phyloP scores from a whole-genome alignment of 257 asterid species.

The Nyctanthes arbortristis region DNA sequence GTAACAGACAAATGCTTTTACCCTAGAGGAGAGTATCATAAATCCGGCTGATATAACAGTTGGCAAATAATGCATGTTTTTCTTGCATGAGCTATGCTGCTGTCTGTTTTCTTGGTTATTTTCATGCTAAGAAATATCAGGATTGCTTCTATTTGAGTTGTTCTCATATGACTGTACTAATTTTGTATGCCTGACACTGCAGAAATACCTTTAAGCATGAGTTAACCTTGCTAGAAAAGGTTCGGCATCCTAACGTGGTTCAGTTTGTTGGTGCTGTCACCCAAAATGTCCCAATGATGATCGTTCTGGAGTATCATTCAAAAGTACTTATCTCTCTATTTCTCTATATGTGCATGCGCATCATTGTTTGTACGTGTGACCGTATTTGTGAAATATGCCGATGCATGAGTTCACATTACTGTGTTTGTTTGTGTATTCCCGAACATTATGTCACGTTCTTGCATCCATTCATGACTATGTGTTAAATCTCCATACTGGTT shows the following conservation, averaged over 20 bases:
- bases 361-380: not conserved
- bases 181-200: constrained; percentile 31
- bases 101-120: not conserved
- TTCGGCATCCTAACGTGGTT: constrained; percentile 95
- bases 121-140: not conserved
- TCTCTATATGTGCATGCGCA: not conserved
- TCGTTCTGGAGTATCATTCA: constrained; percentile 77
- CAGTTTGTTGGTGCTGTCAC: constrained; percentile 99
- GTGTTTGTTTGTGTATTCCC: constrained; percentile 1
- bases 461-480: constrained; percentile 4
- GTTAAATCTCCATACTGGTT: not conserved
- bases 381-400: not conserved
- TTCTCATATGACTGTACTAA: constrained; percentile 23
- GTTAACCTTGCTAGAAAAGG: constrained; percentile 82
- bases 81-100: not conserved
- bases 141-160: not conserved
- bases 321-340: constrained; percentile 47
- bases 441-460: constrained; percentile 2
- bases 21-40: constrained; percentile 8
- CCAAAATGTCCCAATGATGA: constrained; percentile 97
- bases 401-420: not conserved
- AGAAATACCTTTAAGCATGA: constrained; percentile 89
- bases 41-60: not conserved
- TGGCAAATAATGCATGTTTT: constrained; percentile 1
- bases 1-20: not conserved